phyloP scores from a whole-genome alignment of 2,329 filamentous ascomycete species.

The Beauveria sp. region DNA sequence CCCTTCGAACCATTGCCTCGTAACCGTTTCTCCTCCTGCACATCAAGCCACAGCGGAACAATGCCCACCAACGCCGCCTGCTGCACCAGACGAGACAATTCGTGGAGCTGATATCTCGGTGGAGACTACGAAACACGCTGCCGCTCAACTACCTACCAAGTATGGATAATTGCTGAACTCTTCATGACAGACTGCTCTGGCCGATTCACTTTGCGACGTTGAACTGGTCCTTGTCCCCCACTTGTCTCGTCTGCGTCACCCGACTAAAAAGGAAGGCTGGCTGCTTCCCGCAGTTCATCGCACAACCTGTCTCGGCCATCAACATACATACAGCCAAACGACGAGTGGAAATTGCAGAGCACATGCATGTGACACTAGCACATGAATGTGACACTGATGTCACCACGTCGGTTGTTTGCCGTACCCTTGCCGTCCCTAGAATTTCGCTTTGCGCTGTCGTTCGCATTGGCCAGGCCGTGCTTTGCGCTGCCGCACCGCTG shows the following conservation, averaged over 20 bases:
- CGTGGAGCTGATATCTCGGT: neutral
- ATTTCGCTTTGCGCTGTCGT: neutral
- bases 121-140: neutral
- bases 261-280: neutral
- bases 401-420: neutral
- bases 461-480: neutral
- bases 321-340: neutral
- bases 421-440: neutral
- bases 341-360: constrained; percentile 1
- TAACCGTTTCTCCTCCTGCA: neutral
- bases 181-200: too few relatives aligned
- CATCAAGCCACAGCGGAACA: constrained; percentile 3
- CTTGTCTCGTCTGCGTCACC: neutral
- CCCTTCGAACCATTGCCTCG: neutral
- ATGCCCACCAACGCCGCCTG: neutral
- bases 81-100: neutral
- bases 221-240: neutral
- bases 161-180: neutral
- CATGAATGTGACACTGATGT: neutral
- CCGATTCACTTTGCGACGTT: neutral
- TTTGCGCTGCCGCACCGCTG: neutral
- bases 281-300: neutral
- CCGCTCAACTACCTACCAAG: neutral
- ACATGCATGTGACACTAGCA: neutral
- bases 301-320: neutral